These are phyloP conservation scores for Ogataea allantospora DNA, from an alignment of 805 yeast genomes.

Conservation along the genomic window DNA sequence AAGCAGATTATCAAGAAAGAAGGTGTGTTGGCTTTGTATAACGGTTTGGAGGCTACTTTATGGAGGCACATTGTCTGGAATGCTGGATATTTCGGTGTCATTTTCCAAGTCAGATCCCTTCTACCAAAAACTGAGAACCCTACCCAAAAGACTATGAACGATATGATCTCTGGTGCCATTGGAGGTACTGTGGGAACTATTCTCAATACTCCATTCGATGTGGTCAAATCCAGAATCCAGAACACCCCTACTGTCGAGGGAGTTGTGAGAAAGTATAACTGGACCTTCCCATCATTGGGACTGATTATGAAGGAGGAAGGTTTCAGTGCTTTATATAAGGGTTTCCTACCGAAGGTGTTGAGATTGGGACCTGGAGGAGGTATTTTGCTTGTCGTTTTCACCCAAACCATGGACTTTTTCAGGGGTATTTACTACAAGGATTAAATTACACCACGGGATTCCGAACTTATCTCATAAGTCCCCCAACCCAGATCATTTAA, in stretches of 20 bases:
- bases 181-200: constrained; percentile 98
- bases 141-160: constrained; percentile 77
- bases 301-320: constrained; percentile 90
- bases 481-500: background rate
- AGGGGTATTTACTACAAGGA: constrained; percentile 48
- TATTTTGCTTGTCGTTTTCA: constrained; percentile 93
- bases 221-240: constrained; percentile 95
- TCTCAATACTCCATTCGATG: constrained; percentile 95
- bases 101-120: constrained; percentile 76
- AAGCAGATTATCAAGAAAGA: constrained; percentile 66
- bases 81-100: constrained; percentile 96
- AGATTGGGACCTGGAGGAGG: constrained; percentile 99
- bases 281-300: constrained; percentile 82
- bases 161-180: constrained; percentile 86
- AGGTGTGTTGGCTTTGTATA: constrained; percentile 81
- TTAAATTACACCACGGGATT: constrained; percentile 3
- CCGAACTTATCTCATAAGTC: background rate
- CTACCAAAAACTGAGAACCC: constrained; percentile 75
- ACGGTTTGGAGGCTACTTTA: constrained; percentile 93
- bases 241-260: constrained; percentile 64
- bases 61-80: constrained; percentile 98
- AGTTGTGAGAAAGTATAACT: constrained; percentile 80
- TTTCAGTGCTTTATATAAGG: constrained; percentile 85
- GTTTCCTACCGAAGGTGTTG: constrained; percentile 93
- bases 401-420: constrained; percentile 92